Evolutionary conservation across 164 flowering plant genomes (phyloP).

Genomic region (Sedum album): DNA sequence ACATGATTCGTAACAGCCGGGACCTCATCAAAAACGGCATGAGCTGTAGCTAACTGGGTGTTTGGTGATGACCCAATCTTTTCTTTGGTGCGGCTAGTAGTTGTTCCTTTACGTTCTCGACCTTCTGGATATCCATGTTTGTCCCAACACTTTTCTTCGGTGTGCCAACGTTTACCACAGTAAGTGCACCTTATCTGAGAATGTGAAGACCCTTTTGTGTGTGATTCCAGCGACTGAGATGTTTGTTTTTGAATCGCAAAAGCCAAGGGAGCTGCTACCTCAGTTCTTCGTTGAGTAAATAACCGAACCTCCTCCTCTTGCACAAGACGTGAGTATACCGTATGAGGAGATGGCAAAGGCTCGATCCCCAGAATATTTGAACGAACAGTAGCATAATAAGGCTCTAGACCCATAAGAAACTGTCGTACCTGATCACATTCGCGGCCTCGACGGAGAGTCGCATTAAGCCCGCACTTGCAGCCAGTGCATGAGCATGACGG

Average conservation of each 20-base stretch:
- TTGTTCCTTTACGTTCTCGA: neutral
- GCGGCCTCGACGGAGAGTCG: neutral
- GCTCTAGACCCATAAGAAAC: slow-evolving; percentile 10
- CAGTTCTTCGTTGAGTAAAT: neutral
- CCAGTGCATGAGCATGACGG: neutral
- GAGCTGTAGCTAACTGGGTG: no score
- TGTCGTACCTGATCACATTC: slow-evolving; percentile 5
- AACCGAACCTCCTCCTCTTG: neutral
- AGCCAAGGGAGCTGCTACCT: neutral
- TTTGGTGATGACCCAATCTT: neutral
- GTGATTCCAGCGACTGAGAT: neutral
- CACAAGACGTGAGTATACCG: neutral
- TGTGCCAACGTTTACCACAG: neutral
- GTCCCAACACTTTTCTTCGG: neutral
- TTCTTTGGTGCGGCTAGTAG: neutral
- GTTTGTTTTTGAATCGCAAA: neutral
- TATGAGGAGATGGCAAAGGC: slow-evolving; percentile 2
- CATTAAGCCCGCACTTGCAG: slow-evolving; percentile 8
- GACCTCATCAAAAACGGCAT: slow-evolving; percentile 7
- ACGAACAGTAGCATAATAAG: slow-evolving; percentile 8
- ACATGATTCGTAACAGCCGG: neutral
- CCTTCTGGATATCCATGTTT: slow-evolving; percentile 4
- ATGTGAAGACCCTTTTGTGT: neutral
- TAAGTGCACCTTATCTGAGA: neutral
- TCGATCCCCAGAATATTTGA: slow-evolving; percentile 2